Evolutionary conservation across 768 basidiomycete genomes (phyloP).

Genomic region (Tephrocybe sp.): DNA sequence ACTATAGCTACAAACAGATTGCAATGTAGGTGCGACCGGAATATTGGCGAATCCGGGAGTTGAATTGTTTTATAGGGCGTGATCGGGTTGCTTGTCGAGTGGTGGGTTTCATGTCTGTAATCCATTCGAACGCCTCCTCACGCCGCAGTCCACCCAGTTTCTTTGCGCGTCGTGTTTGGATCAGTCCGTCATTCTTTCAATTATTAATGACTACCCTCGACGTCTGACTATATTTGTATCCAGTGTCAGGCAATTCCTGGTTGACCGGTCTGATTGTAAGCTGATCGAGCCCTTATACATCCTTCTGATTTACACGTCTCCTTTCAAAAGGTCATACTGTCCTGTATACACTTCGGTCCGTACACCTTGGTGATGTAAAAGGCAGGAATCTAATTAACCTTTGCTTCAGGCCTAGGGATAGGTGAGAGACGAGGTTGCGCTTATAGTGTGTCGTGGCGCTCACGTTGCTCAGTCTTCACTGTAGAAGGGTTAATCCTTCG

Average conservation of each 20-base stretch:
- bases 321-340: slow-evolving; percentile 37
- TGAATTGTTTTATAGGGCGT: slow-evolving; percentile 32
- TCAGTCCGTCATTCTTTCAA: slow-evolving; percentile 30
- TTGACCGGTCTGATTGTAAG: slow-evolving; percentile 45
- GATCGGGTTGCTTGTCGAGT: slow-evolving; percentile 50
- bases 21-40: slow-evolving; percentile 34
- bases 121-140: not conserved
- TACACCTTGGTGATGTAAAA: slow-evolving; percentile 1
- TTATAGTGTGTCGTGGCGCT: not conserved
- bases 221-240: slow-evolving; percentile 1
- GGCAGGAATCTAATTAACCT: not conserved
- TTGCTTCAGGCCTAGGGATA: slow-evolving; percentile 37
- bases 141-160: slow-evolving; percentile 32
- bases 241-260: slow-evolving; percentile 45
- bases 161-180: slow-evolving; percentile 53
- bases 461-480: slow-evolving; percentile 39
- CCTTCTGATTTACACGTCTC: not conserved
- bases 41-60: not conserved
- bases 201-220: not conserved
- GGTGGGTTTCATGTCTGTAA: slow-evolving; percentile 24
- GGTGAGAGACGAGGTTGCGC: slow-evolving; percentile 24
- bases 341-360: slow-evolving; percentile 44
- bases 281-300: not conserved
- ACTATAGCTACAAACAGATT: slow-evolving; percentile 50
- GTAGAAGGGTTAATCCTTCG: slow-evolving; percentile 38